Conservation (phyloP, 192 early-diverging fungal genomes). For the Coemansia sp. region DNA sequence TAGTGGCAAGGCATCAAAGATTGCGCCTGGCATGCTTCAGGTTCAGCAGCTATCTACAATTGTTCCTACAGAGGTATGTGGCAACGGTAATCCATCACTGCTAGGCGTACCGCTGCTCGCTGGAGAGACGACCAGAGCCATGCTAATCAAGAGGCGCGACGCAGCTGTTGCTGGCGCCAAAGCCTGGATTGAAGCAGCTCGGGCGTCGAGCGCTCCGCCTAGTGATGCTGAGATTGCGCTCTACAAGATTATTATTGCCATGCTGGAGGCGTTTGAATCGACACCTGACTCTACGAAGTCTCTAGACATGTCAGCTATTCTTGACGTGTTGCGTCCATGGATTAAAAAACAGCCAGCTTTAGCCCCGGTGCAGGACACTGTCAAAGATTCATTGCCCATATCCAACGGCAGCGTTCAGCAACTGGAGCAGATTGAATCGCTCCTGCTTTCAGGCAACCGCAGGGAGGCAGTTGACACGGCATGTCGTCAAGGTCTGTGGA, state of each 20-base stretch:
- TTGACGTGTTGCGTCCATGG: conserved; percentile 59
- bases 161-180: conserved; percentile 27
- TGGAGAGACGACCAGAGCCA: conserved; percentile 62
- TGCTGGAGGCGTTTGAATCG: conserved; percentile 23
- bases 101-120: conserved; percentile 56
- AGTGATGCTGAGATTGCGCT: conserved; percentile 24
- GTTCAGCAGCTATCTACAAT: conserved; percentile 52
- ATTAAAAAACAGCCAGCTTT: conserved; percentile 30
- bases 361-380: conserved; percentile 15
- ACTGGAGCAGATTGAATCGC: conserved; percentile 28
- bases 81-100: conserved; percentile 6
- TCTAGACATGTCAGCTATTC: conserved; percentile 5
- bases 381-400: conserved; percentile 6
- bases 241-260: conserved; percentile 20
- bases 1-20: conserved; percentile 39
- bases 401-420: conserved; percentile 19
- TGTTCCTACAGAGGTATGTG: conserved; percentile 18
- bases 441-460: conserved; percentile 47
- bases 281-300: conserved; percentile 10
- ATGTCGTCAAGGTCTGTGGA: conserved; percentile 64
- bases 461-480: conserved; percentile 47
- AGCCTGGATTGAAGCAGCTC: conserved; percentile 12
- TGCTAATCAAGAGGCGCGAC: conserved; percentile 55
- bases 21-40: conserved; percentile 54
- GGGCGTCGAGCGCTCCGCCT: background rate